Percentiles rank a stretch among this genome's conserved stretches.
phyloP scores from a whole-genome alignment of 2,329 filamentous ascomycete species.

The Niveomyces coronatus region DNA sequence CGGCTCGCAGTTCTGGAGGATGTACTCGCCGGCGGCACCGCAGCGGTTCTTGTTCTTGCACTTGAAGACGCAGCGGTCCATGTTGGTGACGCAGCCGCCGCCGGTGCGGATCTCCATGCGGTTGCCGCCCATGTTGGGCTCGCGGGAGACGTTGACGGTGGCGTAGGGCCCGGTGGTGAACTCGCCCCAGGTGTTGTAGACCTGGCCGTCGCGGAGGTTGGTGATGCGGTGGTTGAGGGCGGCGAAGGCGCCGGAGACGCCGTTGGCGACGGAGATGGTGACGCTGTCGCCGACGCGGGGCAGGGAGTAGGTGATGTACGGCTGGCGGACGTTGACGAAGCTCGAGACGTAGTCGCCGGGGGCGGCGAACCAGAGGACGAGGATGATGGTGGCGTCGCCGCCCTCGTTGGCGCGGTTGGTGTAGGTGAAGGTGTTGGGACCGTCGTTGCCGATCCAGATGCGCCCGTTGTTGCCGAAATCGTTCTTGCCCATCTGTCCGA shows the following conservation, averaged over 20 bases:
- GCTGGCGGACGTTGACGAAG: slow-evolving; percentile 19
- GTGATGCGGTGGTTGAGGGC: slow-evolving; percentile 21
- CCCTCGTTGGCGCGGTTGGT: slow-evolving; percentile 15
- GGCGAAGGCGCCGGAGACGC: slow-evolving; percentile 29
- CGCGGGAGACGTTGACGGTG: slow-evolving; percentile 31
- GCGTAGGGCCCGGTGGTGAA: slow-evolving; percentile 27
- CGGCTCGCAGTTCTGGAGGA: slow-evolving; percentile 24
- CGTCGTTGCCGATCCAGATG: slow-evolving; percentile 22
- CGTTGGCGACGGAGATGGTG: slow-evolving; percentile 26
- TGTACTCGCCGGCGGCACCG: slow-evolving; percentile 23
- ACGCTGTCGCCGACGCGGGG: slow-evolving; percentile 21
- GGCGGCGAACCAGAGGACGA: slow-evolving; percentile 21
- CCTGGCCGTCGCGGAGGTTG: slow-evolving; percentile 26
- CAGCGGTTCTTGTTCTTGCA: slow-evolving; percentile 27
- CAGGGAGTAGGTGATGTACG: slow-evolving; percentile 28
- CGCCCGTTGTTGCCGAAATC: slow-evolving; percentile 12
- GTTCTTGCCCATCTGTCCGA: slow-evolving; percentile 18
- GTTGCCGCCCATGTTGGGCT: slow-evolving; percentile 34
- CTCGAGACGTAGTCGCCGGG: slow-evolving; percentile 12
- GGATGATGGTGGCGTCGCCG: slow-evolving; percentile 14
- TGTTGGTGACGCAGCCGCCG: slow-evolving; percentile 29
- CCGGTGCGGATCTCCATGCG: slow-evolving; percentile 23
- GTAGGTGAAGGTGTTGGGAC: slow-evolving; percentile 20
- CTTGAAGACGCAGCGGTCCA: slow-evolving; percentile 31
- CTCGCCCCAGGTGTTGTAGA: slow-evolving; percentile 34